These are phyloP conservation scores for Citrullus mucosospermus DNA, from an alignment of 306 rosid genomes.

Conservation along the genomic window DNA sequence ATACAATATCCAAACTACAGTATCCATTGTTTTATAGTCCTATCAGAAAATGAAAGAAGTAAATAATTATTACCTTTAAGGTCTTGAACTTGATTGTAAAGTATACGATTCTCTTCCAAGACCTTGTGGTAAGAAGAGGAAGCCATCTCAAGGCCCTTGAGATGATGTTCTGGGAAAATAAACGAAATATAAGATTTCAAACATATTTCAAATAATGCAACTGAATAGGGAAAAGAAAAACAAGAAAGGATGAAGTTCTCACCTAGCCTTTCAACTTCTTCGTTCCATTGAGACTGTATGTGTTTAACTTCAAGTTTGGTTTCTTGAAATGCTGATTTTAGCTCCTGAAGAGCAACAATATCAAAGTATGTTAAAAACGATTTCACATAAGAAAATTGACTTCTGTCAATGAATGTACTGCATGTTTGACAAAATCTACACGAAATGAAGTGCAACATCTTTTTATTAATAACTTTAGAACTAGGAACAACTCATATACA, in stretches of 20 bases:
- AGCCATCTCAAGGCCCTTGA: conserved; percentile 58
- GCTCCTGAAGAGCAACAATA: conserved; percentile 26
- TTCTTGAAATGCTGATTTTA: conserved; percentile 47
- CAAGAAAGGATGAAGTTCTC: not conserved
- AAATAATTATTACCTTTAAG: conserved; percentile 52
- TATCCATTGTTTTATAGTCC: not conserved
- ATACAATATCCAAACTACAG: not conserved
- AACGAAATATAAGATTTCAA: not conserved
- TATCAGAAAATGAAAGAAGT: not conserved
- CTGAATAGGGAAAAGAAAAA: not conserved
- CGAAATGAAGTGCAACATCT: not conserved
- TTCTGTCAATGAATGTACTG: not conserved
- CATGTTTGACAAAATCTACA: not conserved
- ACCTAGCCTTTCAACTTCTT: conserved; percentile 70
- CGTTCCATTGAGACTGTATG: conserved; percentile 52
- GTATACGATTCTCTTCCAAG: conserved; percentile 70
- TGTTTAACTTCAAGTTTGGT: conserved; percentile 44
- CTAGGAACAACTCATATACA: not conserved
- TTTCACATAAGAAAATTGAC: not conserved
- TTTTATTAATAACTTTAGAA: not conserved
- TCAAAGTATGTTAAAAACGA: not conserved
- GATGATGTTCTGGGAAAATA: conserved; percentile 44
- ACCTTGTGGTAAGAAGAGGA: conserved; percentile 79
- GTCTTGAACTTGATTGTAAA: conserved; percentile 93
- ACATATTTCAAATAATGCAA: conserved; percentile 3